Evolutionary conservation across 2,329 filamentous ascomycete species (phyloP).

Genomic region (Colletotrichum gigasporum): DNA sequence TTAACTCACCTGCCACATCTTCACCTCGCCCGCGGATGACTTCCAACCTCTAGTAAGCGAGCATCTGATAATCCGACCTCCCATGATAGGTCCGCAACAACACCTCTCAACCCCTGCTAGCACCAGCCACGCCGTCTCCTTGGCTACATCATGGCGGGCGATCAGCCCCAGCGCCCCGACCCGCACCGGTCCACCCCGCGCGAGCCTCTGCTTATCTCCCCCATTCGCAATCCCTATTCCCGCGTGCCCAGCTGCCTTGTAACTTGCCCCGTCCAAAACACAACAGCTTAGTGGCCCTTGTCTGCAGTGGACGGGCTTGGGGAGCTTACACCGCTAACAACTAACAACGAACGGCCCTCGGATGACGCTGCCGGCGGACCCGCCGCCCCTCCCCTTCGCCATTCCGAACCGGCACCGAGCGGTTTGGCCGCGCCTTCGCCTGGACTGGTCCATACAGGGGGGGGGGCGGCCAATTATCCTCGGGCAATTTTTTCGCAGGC

Average conservation of each 20-base stretch:
- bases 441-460: background rate
- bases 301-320: too few relatives aligned
- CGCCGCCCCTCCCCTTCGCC: background rate
- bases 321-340: background rate
- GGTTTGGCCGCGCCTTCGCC: background rate
- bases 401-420: slow-evolving; percentile 14
- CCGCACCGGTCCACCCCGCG: background rate
- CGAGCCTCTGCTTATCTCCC: background rate
- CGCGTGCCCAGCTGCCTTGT: background rate
- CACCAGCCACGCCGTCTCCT: too few relatives aligned
- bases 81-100: too few relatives aligned
- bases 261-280: too few relatives aligned
- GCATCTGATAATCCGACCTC: too few relatives aligned
- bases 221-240: background rate
- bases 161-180: background rate
- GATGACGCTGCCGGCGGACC: slow-evolving; percentile 9
- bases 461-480: slow-evolving; percentile 1
- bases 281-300: too few relatives aligned
- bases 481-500: slow-evolving; percentile 8
- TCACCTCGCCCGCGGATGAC: too few relatives aligned
- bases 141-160: background rate
- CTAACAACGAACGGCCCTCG: background rate
- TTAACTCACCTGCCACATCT: too few relatives aligned
- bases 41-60: too few relatives aligned
- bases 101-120: background rate